Base-by-base conservation (phyloP, 139 green algal genomes). In the Trebouxia sp. region DNA sequence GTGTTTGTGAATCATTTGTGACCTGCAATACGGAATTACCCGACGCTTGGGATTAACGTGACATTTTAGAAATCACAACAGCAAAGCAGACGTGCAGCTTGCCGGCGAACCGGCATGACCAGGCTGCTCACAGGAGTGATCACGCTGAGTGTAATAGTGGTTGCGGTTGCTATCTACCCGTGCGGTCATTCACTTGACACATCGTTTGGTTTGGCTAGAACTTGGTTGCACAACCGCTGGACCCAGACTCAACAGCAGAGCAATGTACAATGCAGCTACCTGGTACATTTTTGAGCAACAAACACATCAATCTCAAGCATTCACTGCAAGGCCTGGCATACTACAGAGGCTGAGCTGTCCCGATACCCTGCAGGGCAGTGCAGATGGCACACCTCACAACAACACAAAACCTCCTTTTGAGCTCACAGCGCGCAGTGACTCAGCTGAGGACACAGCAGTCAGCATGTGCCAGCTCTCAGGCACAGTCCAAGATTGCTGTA, bases 401-500 rank as follows among this genome's bases (percentile, higher is more conserved):
- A 11, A 17, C 15, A 26, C 62, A 43, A 35, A 45, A 15, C 62
- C 28, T 22, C 35, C 32, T 17, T 11, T 26, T 45, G 20, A 45
- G 42, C n/a, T n/a, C n/a, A n/a, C n/a, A n/a, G n/a, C n/a, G n/a
- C n/a, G n/a, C n/a, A n/a, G n/a, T n/a, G n/a, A n/a, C n/a, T n/a
- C 24, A 72, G 58, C 58, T 22, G 2, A 47, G 28, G 5, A 12
- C 22, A 20, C 45, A 67, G 43, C 45, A 12, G 78, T 69, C 24
- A 65, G 78, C 42, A 38, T 56, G 43, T 91, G 88, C 77, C 70
- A 82, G 37, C 82, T 91, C 2, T 82, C 82, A 35, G 88, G 88
- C 8, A 80, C 76, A 8, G 84, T 91, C 5, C 79, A 85, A 66
- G 88, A 87, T 35, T 87, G 85, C 83, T 83, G 85, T 89, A 74